phyloP scores from a whole-genome alignment of 78 protist genomes.

The Diacronema lutheri region DNA sequence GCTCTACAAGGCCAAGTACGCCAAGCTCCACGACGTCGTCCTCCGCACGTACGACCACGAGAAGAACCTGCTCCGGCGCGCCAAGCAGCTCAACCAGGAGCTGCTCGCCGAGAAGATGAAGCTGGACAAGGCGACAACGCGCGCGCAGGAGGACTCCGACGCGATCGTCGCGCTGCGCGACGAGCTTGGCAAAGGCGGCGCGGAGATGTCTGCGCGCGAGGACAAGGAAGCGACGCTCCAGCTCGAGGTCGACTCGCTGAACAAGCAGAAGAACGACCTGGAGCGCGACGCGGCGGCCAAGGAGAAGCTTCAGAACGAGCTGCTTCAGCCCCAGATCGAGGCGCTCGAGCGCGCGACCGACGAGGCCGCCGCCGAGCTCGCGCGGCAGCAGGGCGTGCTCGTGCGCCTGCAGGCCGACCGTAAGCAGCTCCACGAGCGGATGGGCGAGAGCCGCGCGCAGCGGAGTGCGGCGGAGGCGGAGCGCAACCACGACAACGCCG shows the following conservation, averaged over 20 bases:
- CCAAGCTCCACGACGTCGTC: slow-evolving; percentile 43
- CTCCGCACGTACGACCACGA: slow-evolving; percentile 47
- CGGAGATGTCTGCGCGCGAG: slow-evolving; percentile 29
- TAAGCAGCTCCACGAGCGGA: background rate
- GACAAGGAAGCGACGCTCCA: slow-evolving; percentile 21
- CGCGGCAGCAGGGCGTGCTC: background rate
- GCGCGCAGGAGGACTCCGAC: background rate
- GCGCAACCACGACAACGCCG: background rate
- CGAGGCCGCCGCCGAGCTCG: background rate
- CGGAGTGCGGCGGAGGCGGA: background rate
- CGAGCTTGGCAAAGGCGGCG: slow-evolving; percentile 18
- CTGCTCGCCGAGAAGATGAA: background rate
- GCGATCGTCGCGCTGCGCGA: background rate
- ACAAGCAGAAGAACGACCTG: background rate
- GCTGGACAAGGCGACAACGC: background rate
- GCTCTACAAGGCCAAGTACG: slow-evolving; percentile 39
- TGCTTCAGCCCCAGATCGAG: slow-evolving; percentile 3
- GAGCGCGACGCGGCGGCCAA: background rate
- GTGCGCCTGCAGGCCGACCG: background rate
- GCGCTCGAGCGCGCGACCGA: background rate
- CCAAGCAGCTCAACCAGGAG: slow-evolving; percentile 34
- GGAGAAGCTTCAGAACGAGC: background rate
- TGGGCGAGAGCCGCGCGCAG: background rate
- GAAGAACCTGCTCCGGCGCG: slow-evolving; percentile 18
- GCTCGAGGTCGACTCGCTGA: slow-evolving; percentile 13